Evolutionary conservation across 176 grass and related monocot genomes (phyloP), one percentile per base, ranked within the genome.

Genomic region (Chrysopogon serrulatus): DNA sequence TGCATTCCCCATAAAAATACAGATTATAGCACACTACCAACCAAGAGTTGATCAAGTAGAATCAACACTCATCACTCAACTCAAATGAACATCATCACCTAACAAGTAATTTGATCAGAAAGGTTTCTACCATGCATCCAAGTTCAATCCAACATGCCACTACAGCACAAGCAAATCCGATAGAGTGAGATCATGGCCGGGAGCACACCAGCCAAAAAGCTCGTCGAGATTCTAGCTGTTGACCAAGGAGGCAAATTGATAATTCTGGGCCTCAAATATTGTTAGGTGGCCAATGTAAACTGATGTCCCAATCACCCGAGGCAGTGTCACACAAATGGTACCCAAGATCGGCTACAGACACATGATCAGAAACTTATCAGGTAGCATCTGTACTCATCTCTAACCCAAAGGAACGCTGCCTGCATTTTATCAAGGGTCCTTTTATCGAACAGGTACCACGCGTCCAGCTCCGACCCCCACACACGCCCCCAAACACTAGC

Each of bases 101-200:
- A 82, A 11, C 33, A 42, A 78, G 42, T 33, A 41, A 78, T 83
- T 65, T 41, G 4, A 79, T 88, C 56, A 57, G 37, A 62, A 8
- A 79, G 43, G 56, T 30, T 30, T 27, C 41, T 48, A 30, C 1
- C 44, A 59, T 19, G 28, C 51, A 78, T 6, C 48, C 28, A 53
- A 33, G 32, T 53, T 2, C 16, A 71, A 77, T 41, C 75, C 42
- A 86, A 71, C 11, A 80, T 11, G 37, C 3, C 39, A 62, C 0
- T 17, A 11, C 6, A 21, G 73, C 53, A 71, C 18, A 31, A 47
- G 23, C 23, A 68, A 6, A 53, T 24, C 19, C 35, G 47, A 11
- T 45, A 74, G 34, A 51, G 17, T 74, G 28, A 32, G 4, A 53
- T 34, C 72, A 33, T 13, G 8, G 18, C 28, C 3, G 10, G 45